Evolutionary conservation across 768 basidiomycete species (phyloP).

Genomic region (Royoungia palumana): DNA sequence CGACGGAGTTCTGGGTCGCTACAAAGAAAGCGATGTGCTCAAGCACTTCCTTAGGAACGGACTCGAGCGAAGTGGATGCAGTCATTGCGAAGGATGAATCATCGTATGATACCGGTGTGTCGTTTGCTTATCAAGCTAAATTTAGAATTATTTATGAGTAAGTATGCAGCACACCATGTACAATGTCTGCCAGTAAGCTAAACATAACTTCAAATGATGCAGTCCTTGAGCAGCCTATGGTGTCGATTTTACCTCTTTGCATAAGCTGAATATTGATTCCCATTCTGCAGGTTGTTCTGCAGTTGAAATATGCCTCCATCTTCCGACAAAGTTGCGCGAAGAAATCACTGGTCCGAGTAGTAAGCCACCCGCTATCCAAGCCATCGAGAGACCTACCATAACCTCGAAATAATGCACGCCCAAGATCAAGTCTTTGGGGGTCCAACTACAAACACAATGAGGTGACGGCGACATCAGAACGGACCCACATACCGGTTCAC

Average conservation of each 20-base stretch:
- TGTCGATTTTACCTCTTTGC: constrained; percentile 33
- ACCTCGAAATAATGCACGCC: constrained; percentile 44
- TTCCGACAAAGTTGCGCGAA: constrained; percentile 50
- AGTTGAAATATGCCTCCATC: constrained; percentile 37
- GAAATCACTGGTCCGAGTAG: constrained; percentile 38
- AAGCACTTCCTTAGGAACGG: constrained; percentile 72
- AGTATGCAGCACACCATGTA: no score
- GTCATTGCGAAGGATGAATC: constrained; percentile 9
- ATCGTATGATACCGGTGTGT: no score
- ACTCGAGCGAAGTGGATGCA: constrained; percentile 34
- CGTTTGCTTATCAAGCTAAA: no score
- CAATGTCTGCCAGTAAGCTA: not conserved
- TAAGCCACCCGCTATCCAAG: constrained; percentile 8
- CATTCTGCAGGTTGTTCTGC: constrained; percentile 38
- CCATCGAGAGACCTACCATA: constrained; percentile 35
- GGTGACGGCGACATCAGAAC: not conserved
- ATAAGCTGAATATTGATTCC: constrained; percentile 54
- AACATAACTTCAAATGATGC: not conserved
- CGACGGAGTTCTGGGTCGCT: constrained; percentile 48
- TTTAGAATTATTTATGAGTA: no score
- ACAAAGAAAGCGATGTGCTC: constrained; percentile 73
- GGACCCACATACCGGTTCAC: constrained; percentile 45
- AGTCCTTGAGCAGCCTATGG: constrained; percentile 1
- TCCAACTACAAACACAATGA: constrained; percentile 19
- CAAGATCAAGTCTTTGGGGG: constrained; percentile 27